Percentiles rank a stretch among this genome's conserved stretches.
Conservation (phyloP, 148 eudicot genomes). For the Tetragonia tetragonoides region DNA sequence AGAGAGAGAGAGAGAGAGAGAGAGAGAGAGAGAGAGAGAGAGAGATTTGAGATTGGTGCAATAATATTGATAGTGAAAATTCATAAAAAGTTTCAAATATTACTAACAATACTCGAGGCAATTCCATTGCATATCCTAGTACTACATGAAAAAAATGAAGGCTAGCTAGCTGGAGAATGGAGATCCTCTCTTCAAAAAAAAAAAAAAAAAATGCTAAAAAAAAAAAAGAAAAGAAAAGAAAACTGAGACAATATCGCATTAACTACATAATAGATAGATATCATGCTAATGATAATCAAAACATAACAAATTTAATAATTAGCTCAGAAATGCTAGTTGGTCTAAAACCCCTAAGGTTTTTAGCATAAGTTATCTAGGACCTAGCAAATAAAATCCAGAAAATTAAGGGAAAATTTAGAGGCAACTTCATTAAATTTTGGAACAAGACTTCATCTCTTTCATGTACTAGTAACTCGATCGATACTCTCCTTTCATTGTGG, state of each 20-base stretch:
- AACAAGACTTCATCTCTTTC: conserved; percentile 15
- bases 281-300: conserved; percentile 16
- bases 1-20: too few relatives aligned
- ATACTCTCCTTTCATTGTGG: neutral
- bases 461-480: conserved; percentile 10
- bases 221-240: neutral
- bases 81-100: neutral
- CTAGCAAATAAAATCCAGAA: conserved; percentile 5
- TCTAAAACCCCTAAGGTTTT: conserved; percentile 13
- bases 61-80: neutral
- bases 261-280: conserved; percentile 14
- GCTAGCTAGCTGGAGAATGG: neutral
- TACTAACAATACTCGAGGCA: neutral
- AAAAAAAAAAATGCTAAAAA: neutral
- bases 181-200: conserved; percentile 21
- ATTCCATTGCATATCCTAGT: conserved; percentile 17
- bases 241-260: conserved; percentile 11
- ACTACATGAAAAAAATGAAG: conserved; percentile 21
- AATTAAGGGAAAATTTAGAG: conserved; percentile 13
- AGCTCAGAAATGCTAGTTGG: neutral
- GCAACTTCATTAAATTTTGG: neutral
- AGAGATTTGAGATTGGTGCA: neutral
- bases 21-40: too few relatives aligned
- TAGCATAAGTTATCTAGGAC: conserved; percentile 7
- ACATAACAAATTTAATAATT: conserved; percentile 22